A percentile compares a stretch with the other conserved stretches of the same genome.
Conservation (phyloP, 2,329 filamentous ascomycete genomes). For the Talaromyces funiculosus region DNA sequence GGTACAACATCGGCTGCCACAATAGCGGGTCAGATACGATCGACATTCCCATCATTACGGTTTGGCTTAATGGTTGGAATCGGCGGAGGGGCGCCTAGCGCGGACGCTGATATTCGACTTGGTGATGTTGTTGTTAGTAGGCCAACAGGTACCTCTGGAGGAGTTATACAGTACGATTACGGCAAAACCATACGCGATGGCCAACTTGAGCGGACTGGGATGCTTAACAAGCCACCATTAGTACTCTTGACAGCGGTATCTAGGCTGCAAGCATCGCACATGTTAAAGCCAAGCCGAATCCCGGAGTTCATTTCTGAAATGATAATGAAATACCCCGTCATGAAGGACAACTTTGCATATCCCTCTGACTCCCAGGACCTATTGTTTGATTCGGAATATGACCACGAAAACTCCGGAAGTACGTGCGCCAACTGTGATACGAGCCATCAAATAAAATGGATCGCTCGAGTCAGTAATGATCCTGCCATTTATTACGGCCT, state of each 20-base stretch:
- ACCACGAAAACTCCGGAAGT: not conserved
- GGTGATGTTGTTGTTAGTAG: conserved; percentile 16
- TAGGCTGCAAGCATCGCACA: not conserved
- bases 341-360: not conserved
- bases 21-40: conserved; percentile 10
- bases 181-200: not conserved
- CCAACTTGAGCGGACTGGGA: not conserved
- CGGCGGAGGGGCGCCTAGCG: conserved; percentile 24
- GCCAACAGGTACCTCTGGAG: conserved; percentile 12
- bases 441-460: not conserved
- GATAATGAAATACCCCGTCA: not conserved
- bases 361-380: not conserved
- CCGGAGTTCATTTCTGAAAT: not conserved
- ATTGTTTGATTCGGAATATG: not conserved
- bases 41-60: conserved; percentile 16
- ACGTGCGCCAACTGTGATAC: not conserved
- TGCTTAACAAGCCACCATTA: conserved; percentile 1
- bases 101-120: conserved; percentile 12
- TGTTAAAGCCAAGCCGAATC: not conserved
- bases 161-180: conserved; percentile 19
- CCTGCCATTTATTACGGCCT: conserved; percentile 4
- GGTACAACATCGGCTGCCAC: conserved; percentile 22
- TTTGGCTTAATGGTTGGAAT: conserved; percentile 39
- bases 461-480: not conserved
- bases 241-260: not conserved